Percentiles rank a stretch among this genome's conserved stretches.
Evolutionary conservation across 176 grass and related monocot genomes (phyloP).

Genomic region (Avena insularis): DNA sequence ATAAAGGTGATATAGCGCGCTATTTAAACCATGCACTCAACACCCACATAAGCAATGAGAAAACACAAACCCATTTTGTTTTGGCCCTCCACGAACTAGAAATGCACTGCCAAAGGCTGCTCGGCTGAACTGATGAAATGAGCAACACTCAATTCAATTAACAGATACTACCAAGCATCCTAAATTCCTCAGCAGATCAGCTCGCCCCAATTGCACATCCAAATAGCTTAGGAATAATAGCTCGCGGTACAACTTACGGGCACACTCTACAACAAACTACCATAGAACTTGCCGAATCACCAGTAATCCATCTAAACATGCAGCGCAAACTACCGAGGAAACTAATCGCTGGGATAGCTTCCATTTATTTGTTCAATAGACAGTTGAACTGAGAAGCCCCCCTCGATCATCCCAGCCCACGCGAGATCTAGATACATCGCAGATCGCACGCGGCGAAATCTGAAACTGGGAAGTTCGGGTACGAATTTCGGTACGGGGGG

Average conservation of each 20-base stretch:
- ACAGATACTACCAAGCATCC: not conserved
- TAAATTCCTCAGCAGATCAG: not conserved
- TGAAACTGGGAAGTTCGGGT: not conserved
- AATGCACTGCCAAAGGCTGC: slow-evolving; percentile 1
- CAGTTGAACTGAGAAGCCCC: too few relatives aligned
- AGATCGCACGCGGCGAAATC: not conserved
- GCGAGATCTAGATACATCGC: slow-evolving; percentile 27
- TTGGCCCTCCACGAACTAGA: not conserved
- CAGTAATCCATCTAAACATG: slow-evolving; percentile 1
- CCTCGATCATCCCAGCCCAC: slow-evolving; percentile 21
- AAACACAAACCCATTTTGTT: not conserved
- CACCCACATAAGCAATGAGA: not conserved
- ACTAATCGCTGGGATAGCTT: not conserved
- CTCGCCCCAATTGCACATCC: not conserved
- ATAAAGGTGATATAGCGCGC: too few relatives aligned
- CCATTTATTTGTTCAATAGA: too few relatives aligned
- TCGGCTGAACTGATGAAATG: not conserved
- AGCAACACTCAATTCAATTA: slow-evolving; percentile 14
- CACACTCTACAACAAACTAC: slow-evolving; percentile 6
- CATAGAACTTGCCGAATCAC: not conserved
- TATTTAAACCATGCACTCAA: too few relatives aligned
- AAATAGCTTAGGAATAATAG: not conserved
- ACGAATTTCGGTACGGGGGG: not conserved
- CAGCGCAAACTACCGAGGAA: slow-evolving; percentile 13
- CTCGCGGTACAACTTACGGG: not conserved